phyloP scores from a whole-genome alignment of 352 stramenopile genomes.

The Pythium scleroteichum region DNA sequence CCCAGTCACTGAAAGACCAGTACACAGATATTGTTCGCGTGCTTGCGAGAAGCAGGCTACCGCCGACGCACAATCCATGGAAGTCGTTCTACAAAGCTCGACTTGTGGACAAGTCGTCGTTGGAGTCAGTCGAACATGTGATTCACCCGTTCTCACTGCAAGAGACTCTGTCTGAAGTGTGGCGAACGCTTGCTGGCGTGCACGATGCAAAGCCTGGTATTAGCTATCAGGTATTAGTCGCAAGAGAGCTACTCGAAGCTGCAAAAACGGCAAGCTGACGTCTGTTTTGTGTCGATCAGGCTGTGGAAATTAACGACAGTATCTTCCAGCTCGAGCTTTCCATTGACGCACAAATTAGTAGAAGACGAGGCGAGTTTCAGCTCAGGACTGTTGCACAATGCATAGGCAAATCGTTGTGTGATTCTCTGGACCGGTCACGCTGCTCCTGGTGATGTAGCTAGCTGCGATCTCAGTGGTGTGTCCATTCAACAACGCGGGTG shows the following conservation, averaged over 20 bases:
- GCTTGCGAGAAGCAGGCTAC: not conserved
- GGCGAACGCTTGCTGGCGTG: constrained; percentile 4
- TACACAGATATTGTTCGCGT: not conserved
- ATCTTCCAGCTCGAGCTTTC: constrained; percentile 1
- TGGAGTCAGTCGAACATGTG: not conserved
- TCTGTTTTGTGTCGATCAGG: not conserved
- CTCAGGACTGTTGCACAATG: constrained; percentile 1
- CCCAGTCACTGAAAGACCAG: not conserved
- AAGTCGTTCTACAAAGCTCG: constrained; percentile 1
- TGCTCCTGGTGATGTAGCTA: not conserved
- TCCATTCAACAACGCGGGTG: constrained; percentile 10
- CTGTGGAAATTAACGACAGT: not conserved
- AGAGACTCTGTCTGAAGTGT: constrained; percentile 5
- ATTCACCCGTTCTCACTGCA: constrained; percentile 2
- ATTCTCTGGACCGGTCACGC: constrained; percentile 12
- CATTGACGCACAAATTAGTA: not conserved
- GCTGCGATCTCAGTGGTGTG: constrained; percentile 11
- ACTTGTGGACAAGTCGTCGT: not conserved
- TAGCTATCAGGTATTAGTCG: not conserved
- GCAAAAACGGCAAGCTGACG: too few relatives aligned
- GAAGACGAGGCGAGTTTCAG: not conserved
- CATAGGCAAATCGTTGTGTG: constrained; percentile 6
- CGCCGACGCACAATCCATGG: constrained; percentile 1
- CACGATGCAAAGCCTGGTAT: constrained; percentile 2
- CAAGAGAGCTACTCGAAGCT: not conserved